Evolutionary conservation across 106 monocot genomes (phyloP), one percentile per base, ranked within the genome.

Genomic region (Hemerocallis citrina): DNA sequence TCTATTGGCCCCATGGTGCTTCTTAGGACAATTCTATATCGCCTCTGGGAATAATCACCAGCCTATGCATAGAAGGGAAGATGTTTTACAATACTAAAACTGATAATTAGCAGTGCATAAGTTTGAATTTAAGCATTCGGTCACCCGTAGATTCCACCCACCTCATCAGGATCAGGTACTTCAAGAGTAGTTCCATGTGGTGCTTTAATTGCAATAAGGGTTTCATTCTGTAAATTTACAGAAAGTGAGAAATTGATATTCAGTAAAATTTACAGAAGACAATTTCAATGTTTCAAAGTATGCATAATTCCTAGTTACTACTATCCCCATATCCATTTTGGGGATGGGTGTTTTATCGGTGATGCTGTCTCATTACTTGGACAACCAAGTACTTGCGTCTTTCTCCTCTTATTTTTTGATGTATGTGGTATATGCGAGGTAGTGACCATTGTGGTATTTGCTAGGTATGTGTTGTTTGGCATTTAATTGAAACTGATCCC

Each of bases 141-240:
- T 30, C 9, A 21, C 55, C 23, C n/a, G n/a, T n/a, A n/a, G 2
- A n/a, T 21, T 49, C 25, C 50, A 12, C 13, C 56, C 34, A 89
- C 94, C 86, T 86, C 94, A 31, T 95, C 89, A 37, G 94, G 94
- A 81, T 89, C 83, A 46, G 94, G 94, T 38, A 95, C 94, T 76
- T 95, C 94, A 34, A 95, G 55, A 21, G 94, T 83, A 55, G 94
- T 89, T 25, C 94, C 94, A 66, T 81, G 89, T 37, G 94, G 94
- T 22, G 89, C 94, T 86, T 95, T 89, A 34, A 95, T 86, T 76
- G 94, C 94, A 41, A 95, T 86, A 32, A 95, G 43, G 22, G 89
- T 89, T 73, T 89, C 72, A 69, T 95, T 89, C 94, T 95, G 66
- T 32, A 69, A 34, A 48, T 40, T n/a, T n/a, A 69, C 25, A 52